Percentiles rank a stretch among this genome's conserved stretches.
These are phyloP conservation scores for Cucumis cinereus DNA, from an alignment of 306 rosid species.

Conservation along the genomic window DNA sequence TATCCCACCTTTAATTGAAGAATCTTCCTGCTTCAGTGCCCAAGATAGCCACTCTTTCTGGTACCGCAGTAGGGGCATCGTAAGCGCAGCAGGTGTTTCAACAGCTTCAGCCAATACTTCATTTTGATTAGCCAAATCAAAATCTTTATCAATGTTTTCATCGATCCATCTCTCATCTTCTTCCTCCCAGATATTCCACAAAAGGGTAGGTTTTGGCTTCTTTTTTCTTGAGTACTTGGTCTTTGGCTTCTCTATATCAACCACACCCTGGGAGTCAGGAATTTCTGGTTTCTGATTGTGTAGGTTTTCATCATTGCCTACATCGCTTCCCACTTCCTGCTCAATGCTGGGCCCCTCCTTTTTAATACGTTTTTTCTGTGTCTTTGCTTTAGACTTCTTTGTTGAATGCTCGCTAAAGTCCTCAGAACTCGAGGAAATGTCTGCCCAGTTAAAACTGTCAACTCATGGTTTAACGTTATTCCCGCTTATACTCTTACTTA, in stretches of 20 bases:
- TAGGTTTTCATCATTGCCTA: neutral
- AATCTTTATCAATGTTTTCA: conserved; percentile 26
- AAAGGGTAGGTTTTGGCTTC: conserved; percentile 16
- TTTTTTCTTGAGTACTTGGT: conserved; percentile 12
- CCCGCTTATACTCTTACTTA: neutral
- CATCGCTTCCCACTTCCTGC: neutral
- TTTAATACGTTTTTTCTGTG: neutral
- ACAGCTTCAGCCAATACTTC: conserved; percentile 42
- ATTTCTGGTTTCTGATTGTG: neutral
- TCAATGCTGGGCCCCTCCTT: neutral
- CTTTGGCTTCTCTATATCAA: conserved; percentile 9
- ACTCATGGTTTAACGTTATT: neutral
- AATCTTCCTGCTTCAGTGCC: conserved; percentile 73
- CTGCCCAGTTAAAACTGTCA: conserved; percentile 5
- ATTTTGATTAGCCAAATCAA: conserved; percentile 33
- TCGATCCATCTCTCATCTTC: conserved; percentile 59
- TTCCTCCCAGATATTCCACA: conserved; percentile 64
- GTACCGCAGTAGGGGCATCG: conserved; percentile 64
- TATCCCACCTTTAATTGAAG: conserved; percentile 61
- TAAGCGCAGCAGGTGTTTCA: conserved; percentile 58
- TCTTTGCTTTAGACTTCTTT: neutral
- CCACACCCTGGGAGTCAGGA: neutral
- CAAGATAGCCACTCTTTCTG: conserved; percentile 92
- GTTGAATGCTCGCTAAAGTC: neutral
- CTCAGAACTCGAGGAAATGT: neutral